Conservation (phyloP, 2,329 filamentous ascomycete species). For the Pyrenochaeta sp. region DNA sequence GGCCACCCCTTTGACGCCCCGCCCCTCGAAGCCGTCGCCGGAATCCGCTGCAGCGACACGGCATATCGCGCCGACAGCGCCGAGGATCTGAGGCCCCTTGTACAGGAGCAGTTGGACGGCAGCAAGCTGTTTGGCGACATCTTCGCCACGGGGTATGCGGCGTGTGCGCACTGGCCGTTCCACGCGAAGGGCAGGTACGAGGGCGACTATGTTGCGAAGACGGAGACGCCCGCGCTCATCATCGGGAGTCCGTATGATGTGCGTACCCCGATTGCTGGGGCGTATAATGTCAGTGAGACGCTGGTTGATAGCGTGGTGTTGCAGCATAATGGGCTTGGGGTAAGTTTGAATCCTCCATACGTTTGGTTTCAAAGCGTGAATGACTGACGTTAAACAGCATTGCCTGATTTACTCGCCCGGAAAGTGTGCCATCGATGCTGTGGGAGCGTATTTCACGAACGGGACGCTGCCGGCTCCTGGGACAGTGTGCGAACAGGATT, state of each 20-base stretch:
- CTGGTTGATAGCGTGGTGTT: slow-evolving; percentile 18
- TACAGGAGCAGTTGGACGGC: not conserved
- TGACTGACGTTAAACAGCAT: not conserved
- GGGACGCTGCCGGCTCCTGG: slow-evolving; percentile 13
- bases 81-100: not conserved
- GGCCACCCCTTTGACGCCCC: not conserved
- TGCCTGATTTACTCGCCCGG: not conserved
- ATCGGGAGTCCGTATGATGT: slow-evolving; percentile 9
- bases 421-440: slow-evolving; percentile 7
- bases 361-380: not conserved
- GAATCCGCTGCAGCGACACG: slow-evolving; percentile 5
- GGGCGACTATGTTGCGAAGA: slow-evolving; percentile 17
- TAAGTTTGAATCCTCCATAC: slow-evolving; percentile 1
- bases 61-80: slow-evolving; percentile 4
- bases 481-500: slow-evolving; percentile 17
- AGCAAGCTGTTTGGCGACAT: slow-evolving; percentile 5
- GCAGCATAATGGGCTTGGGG: slow-evolving; percentile 17
- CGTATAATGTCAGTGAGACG: slow-evolving; percentile 6
- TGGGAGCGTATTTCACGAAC: slow-evolving; percentile 10
- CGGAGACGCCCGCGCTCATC: slow-evolving; percentile 14
- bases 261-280: slow-evolving; percentile 11
- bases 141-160: not conserved
- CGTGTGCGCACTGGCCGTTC: slow-evolving; percentile 13
- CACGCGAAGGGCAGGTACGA: slow-evolving; percentile 11
- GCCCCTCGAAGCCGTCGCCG: not conserved